Conservation (phyloP, 768 basidiomycete species). For the Mycena alexandri region DNA sequence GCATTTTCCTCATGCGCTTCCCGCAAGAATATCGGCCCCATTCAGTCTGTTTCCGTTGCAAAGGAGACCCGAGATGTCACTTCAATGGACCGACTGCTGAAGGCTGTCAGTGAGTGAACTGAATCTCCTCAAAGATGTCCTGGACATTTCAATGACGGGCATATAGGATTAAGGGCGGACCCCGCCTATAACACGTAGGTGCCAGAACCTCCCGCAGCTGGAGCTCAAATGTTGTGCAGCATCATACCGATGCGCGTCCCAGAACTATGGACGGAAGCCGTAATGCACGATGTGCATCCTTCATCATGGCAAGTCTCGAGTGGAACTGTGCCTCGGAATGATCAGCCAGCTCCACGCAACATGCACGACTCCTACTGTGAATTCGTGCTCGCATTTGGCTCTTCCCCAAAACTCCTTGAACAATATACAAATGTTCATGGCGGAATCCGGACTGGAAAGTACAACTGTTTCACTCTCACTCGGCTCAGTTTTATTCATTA, state of each 20-base stretch:
- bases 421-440: conserved; percentile 80
- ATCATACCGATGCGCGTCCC: conserved; percentile 68
- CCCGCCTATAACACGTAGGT: conserved; percentile 65
- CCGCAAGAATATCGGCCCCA: background rate
- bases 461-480: conserved; percentile 31
- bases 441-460: conserved; percentile 78
- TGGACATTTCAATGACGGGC: conserved; percentile 3
- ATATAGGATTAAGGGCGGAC: conserved; percentile 62
- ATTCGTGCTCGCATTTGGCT: conserved; percentile 72
- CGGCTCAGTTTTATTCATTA: background rate
- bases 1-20: background rate
- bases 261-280: conserved; percentile 70
- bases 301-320: conserved; percentile 22
- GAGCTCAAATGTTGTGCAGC: conserved; percentile 46
- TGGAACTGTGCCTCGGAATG: conserved; percentile 25
- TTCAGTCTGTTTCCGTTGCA: conserved; percentile 43
- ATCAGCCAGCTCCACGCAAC: conserved; percentile 57
- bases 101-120: conserved; percentile 64
- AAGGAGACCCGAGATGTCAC: conserved; percentile 72
- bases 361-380: conserved; percentile 85
- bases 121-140: background rate
- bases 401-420: conserved; percentile 69
- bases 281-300: conserved; percentile 51
- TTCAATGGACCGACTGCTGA: conserved; percentile 68
- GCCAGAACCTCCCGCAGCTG: background rate